Base-by-base conservation (phyloP, 805 yeast species). In the Ogataea chonburiensis region DNA sequence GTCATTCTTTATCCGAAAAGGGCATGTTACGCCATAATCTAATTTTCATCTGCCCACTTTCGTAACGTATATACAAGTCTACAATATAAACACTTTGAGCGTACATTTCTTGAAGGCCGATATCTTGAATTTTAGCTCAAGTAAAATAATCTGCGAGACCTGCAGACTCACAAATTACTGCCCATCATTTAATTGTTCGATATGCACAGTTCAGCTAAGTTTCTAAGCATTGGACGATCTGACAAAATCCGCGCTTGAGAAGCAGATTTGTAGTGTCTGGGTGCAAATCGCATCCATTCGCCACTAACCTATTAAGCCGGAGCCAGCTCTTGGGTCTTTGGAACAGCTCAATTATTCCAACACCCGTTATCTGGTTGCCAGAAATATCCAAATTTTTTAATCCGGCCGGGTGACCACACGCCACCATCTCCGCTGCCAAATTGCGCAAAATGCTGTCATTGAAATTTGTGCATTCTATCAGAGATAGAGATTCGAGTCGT, bases 301-400 rank as follows among this genome's bases (percentile, higher is more conserved):
- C 40, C 1, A 30, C 29, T 18, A 54, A 31, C 5, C 28, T 40
- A 9, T 40, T 43, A 7, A 52, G 31, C 8, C 42, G 21, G 7
- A 53, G 34, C 46, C 45, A 45, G 9, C 49, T 35, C 1, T 35
- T 25, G 15, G 37, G 37, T 10, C 28, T 24, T 23, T 42, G 45
- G 61, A 68, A 55, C 28, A 53, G 34, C 2, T 46, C 51, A 12
- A 50, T 20, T 26, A 38, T 27, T 1, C 57, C 60, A 16, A 51
- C 47, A 2, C 58, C 56, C 5, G 50, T 49, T 8, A 55, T 40
- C 15, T 40, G 42, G 37, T 52, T 53, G 6, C 24, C 24, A 8
- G 60, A 52, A 2, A 55, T 20, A 24, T 50, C 45, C 13, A 55
- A 28, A 3, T 7, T 6, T 5, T 40, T 27, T 16, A 55, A 24